These are phyloP conservation scores for Talaromyces liani DNA, from an alignment of 495 filamentous ascomycete genomes.

Conservation along the genomic window DNA sequence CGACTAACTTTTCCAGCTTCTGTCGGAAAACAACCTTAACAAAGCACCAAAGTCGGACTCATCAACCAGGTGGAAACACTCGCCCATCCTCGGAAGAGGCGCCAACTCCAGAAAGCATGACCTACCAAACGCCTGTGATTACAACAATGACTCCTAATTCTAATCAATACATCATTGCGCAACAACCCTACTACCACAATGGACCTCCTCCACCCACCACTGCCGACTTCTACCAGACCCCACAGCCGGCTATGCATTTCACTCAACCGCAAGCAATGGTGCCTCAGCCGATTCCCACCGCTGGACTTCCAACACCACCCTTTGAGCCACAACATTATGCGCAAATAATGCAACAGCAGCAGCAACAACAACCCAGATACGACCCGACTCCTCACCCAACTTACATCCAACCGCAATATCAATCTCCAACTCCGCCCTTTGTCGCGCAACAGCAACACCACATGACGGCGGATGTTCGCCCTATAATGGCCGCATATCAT, in stretches of 20 bases:
- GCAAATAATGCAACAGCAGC: slow-evolving; percentile 23
- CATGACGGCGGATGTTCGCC: slow-evolving; percentile 22
- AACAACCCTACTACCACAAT: slow-evolving; percentile 31
- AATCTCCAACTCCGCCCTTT: slow-evolving; percentile 22
- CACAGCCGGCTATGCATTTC: background rate
- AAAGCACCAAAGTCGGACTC: slow-evolving; percentile 68
- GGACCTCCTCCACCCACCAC: slow-evolving; percentile 17
- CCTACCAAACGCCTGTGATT: slow-evolving; percentile 25
- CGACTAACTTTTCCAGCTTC: slow-evolving; percentile 48
- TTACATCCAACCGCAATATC: slow-evolving; percentile 32
- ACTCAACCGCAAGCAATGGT: slow-evolving; percentile 11
- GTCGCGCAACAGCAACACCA: slow-evolving; percentile 18
- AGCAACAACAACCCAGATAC: slow-evolving; percentile 20
- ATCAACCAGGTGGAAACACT: slow-evolving; percentile 50
- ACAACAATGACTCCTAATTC: slow-evolving; percentile 20
- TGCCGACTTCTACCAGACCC: slow-evolving; percentile 27
- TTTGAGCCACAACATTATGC: slow-evolving; percentile 26
- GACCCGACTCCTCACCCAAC: slow-evolving; percentile 23
- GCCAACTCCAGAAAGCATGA: slow-evolving; percentile 27
- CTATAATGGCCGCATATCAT: slow-evolving; percentile 33
- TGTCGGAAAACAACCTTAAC: slow-evolving; percentile 85
- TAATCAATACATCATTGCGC: slow-evolving; percentile 33
- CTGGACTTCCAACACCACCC: slow-evolving; percentile 3
- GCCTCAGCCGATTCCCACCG: slow-evolving; percentile 16
- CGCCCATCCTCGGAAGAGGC: slow-evolving; percentile 37